Evolutionary conservation across 2,329 filamentous ascomycete species (phyloP), one percentile per base, ranked within the genome.

Genomic region (Aspergillus texensis): DNA sequence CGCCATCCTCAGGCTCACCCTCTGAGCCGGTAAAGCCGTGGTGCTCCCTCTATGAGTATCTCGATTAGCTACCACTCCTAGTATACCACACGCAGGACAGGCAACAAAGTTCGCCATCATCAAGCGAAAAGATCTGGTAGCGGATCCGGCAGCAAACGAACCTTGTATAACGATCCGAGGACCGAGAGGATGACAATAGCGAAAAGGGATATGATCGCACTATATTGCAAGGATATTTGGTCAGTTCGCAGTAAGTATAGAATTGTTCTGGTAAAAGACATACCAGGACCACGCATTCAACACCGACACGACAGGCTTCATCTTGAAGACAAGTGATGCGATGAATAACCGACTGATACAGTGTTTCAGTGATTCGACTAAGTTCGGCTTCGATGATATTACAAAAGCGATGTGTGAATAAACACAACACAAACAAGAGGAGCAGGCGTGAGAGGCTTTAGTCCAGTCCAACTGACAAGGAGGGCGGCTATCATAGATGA

Each of bases 231-330:
- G 26, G 19, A 60, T 32, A 24, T 14, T 26, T 32, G 52, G 58
- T 73, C 62, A 71, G 66, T 45, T 26, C 28, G 26, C 6, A 45
- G 24, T 26, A 6, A 14, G 14, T 30, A 28, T 9, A n/a, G 9
- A 6, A 14, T 16, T 10, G 39, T 21, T 26, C 28, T 36, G 16
- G 28, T 26, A 50, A 43, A 61, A 55, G 63, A 79, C 88, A 76
- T 84, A 97, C 94, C 94, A 97, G 83, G 89, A 92, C 93, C 94
- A 97, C 75, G 94, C 94, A 83, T 96, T 94, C 83, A 94, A 87
- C 70, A 93, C 90, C 76, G 92, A 91, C 72, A 98, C 92, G 77
- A 98, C 84, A 71, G 94, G 94, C 89, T 97, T 97, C 94, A 97
- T 97, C 76, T 74, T 87, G 83, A 79, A 71, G 70, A 55, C 59